Evolutionary conservation across 2,329 filamentous ascomycete genomes (phyloP).

Genomic region (Chalaropsis ovoidea): DNA sequence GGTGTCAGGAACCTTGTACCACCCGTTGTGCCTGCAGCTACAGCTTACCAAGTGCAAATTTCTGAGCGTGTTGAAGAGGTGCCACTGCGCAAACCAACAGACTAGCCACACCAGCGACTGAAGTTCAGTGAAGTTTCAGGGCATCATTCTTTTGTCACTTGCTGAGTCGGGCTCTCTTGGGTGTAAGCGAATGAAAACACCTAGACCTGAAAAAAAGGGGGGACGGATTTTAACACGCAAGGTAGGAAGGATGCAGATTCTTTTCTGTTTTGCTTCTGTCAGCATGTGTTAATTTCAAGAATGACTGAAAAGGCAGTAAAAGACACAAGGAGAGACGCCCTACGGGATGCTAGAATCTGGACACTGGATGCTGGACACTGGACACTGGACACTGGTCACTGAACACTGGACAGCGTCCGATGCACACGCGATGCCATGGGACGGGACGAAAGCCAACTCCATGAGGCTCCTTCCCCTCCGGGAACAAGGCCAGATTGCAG

Average conservation of each 20-base stretch:
- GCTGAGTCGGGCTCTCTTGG: not conserved
- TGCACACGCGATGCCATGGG: not conserved
- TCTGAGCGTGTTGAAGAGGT: not conserved
- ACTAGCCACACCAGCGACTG: not conserved
- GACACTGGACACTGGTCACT: not conserved
- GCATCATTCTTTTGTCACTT: not conserved
- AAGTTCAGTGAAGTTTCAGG: too few species aligned
- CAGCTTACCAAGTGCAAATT: not conserved
- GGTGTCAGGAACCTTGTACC: not conserved
- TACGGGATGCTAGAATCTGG: too few species aligned
- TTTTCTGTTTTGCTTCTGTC: not conserved
- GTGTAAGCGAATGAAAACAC: not conserved
- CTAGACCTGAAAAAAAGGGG: slow-evolving; percentile 6
- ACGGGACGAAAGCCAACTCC: not conserved
- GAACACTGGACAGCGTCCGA: too few species aligned
- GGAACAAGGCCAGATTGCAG: slow-evolving; percentile 10
- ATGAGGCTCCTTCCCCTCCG: not conserved
- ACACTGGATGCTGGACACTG: not conserved
- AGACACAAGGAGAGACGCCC: not conserved
- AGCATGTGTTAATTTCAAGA: slow-evolving; percentile 1
- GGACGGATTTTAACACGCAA: slow-evolving; percentile 6
- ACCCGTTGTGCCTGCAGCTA: not conserved
- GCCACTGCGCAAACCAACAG: not conserved
- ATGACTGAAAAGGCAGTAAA: too few species aligned
- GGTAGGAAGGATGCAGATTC: not conserved